Base-by-base conservation (phyloP, 345 rosid species). In the Lagerstroemia speciosa region DNA sequence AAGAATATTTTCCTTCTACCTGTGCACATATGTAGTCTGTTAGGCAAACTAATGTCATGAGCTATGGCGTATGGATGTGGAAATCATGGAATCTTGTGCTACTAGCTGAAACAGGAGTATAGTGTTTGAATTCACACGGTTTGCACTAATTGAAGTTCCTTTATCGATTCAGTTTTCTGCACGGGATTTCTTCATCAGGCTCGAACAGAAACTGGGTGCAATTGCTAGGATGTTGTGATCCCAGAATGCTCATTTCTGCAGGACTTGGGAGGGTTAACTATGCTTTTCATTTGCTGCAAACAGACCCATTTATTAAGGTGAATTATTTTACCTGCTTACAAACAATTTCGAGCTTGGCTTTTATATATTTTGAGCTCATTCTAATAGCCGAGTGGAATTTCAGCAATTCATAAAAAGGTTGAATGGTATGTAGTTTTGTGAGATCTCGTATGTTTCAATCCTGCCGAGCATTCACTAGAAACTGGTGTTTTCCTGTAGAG, bases 231-330 rank as follows among this genome's bases (percentile, higher is more conserved):
- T 20, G n/a, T n/a, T n/a, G 48, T 62, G 69, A 73, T 68, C 55
- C 52, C 0, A 68, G 68, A 64, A 68, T 63, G 6, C 58, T 66
- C 62, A 12, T 31, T 0, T 43, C 76, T 63, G 58, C 26, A 52
- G 79, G 77, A 45, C 72, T 29, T 36, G 70, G 67, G 62, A 68
- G 73, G 71, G 67, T 78, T 20, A 29, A 7, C 43, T 68, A 70
- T n/a, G 71, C 80, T 30, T 64, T 83, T 40, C 73, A 34, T 40
- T 11, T 73, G 68, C 72, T 83, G 71, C 79, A 46, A 55, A 74
- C 67, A 5, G 82, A 79, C 6, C 75, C 81, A 41, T 48, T 67
- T 57, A 30, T 79, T 17, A 63, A 81, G 85, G 85, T 58, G 20
- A 58, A 58, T 3, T 27, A 14, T 26, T 5, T 15, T 55, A 22